Conservation (phyloP, 805 yeast species). For the Blastobotrys mokoenaii region DNA sequence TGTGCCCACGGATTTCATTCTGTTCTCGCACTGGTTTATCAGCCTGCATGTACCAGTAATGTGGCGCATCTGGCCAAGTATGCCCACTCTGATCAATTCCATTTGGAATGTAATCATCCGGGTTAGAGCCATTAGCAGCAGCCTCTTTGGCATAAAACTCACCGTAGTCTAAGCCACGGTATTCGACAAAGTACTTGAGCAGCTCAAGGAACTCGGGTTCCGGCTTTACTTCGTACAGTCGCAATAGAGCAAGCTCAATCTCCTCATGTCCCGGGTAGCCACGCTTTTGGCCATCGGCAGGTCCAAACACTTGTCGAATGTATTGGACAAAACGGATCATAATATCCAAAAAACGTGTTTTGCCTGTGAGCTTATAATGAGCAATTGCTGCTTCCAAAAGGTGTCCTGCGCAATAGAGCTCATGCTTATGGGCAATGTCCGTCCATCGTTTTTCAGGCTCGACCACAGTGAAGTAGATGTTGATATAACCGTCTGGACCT, state of each 20-base stretch:
- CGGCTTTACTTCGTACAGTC: slow-evolving; percentile 16
- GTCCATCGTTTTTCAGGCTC: slow-evolving; percentile 15
- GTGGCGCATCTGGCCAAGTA: slow-evolving; percentile 14
- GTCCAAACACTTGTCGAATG: slow-evolving; percentile 18
- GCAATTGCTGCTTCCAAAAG: slow-evolving; percentile 23
- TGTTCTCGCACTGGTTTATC: slow-evolving; percentile 16
- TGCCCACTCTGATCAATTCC: neutral
- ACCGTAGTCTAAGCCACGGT: slow-evolving; percentile 21
- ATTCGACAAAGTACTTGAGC: slow-evolving; percentile 19
- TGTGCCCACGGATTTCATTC: slow-evolving; percentile 21
- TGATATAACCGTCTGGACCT: slow-evolving; percentile 23
- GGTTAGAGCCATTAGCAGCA: slow-evolving; percentile 14
- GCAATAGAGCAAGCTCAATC: slow-evolving; percentile 23
- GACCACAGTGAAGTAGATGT: slow-evolving; percentile 20
- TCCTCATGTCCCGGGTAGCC: slow-evolving; percentile 27
- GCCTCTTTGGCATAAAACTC: slow-evolving; percentile 19
- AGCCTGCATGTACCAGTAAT: slow-evolving; percentile 23
- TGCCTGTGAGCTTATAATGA: slow-evolving; percentile 19
- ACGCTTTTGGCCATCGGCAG: slow-evolving; percentile 11
- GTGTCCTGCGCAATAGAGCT: slow-evolving; percentile 21
- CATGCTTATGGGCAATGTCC: slow-evolving; percentile 13
- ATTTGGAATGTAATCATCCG: slow-evolving; percentile 9
- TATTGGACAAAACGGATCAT: slow-evolving; percentile 20
- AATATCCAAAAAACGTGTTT: slow-evolving; percentile 14
- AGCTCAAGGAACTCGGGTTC: slow-evolving; percentile 18